A percentile compares a stretch with the other conserved stretches of the same genome.
These are phyloP conservation scores for Hypoxylon rubiginosum DNA, from an alignment of 2,329 filamentous ascomycete genomes.

Conservation along the genomic window DNA sequence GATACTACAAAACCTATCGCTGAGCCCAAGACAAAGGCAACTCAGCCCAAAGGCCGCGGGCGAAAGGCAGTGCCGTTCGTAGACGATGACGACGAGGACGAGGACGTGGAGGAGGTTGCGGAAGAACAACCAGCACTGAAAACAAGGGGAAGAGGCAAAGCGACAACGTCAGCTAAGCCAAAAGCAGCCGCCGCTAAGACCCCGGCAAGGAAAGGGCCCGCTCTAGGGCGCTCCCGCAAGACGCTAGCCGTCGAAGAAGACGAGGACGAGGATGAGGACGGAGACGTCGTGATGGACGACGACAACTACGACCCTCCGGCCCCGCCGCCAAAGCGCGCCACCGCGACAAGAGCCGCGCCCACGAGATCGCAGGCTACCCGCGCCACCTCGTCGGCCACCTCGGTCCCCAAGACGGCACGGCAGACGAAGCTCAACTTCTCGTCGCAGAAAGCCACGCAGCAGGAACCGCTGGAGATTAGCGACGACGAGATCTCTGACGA, in stretches of 20 bases:
- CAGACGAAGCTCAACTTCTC: constrained; percentile 67
- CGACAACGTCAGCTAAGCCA: constrained; percentile 51
- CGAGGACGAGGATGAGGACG: no score
- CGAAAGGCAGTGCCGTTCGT: constrained; percentile 53
- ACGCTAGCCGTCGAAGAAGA: constrained; percentile 56
- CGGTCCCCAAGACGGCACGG: constrained; percentile 46
- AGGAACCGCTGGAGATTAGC: constrained; percentile 69
- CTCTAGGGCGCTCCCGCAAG: constrained; percentile 62
- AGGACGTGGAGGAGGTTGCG: constrained; percentile 63
- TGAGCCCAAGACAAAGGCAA: constrained; percentile 47
- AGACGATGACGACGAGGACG: constrained; percentile 63
- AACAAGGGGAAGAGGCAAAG: constrained; percentile 51
- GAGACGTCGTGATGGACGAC: constrained; percentile 68
- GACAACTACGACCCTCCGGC: constrained; percentile 59
- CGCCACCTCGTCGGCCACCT: constrained; percentile 43
- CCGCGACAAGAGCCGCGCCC: constrained; percentile 51
- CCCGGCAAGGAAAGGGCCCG: constrained; percentile 56
- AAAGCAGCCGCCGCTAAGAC: constrained; percentile 51
- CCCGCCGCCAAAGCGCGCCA: constrained; percentile 55
- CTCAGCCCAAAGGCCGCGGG: constrained; percentile 49
- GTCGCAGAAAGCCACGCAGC: constrained; percentile 60
- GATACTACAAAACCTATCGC: constrained; percentile 59
- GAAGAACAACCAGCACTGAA: constrained; percentile 60
- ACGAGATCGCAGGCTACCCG: constrained; percentile 52
- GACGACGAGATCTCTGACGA: constrained; percentile 76